These are phyloP conservation scores for Triglochin maritima DNA, from an alignment of 106 monocot genomes.

Conservation along the genomic window DNA sequence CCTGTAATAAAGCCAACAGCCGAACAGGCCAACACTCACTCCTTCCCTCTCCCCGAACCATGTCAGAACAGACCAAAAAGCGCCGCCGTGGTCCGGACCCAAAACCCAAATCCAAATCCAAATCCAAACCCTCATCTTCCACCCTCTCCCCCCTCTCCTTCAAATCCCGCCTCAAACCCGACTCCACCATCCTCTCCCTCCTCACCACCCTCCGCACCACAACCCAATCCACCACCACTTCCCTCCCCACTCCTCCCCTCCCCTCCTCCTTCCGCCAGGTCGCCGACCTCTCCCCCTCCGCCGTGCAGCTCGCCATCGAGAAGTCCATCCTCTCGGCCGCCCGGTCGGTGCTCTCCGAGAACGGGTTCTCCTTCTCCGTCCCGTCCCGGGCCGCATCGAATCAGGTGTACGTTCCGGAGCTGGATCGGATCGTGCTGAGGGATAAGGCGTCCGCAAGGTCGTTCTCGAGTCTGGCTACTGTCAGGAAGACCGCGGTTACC, in stretches of 20 bases:
- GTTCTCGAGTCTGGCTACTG: conserved; percentile 76
- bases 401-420: conserved; percentile 81
- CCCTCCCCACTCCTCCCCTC: conserved; percentile 37
- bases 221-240: conserved; percentile 16
- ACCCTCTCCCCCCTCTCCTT: conserved; percentile 31
- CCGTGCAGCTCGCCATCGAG: conserved; percentile 45
- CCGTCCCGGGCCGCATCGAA: conserved; percentile 75
- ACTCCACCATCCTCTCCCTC: conserved; percentile 53
- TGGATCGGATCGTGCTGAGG: conserved; percentile 85
- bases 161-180: conserved; percentile 52
- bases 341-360: conserved; percentile 47
- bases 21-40: too few species aligned
- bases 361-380: conserved; percentile 77
- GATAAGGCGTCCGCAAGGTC: conserved; percentile 56
- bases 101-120: conserved; percentile 10
- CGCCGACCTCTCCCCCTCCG: conserved; percentile 38
- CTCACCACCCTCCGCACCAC: conserved; percentile 32
- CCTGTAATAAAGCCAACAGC: too few species aligned
- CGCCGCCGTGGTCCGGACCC: conserved; percentile 44
- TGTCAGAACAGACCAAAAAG: conserved; percentile 65
- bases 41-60: neutral
- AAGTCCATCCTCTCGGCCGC: conserved; percentile 34
- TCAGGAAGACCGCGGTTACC: conserved; percentile 83
- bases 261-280: conserved; percentile 49
- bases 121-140: neutral